Conservation (phyloP, 352 stramenopile genomes). For the Phytopythium litorale region DNA sequence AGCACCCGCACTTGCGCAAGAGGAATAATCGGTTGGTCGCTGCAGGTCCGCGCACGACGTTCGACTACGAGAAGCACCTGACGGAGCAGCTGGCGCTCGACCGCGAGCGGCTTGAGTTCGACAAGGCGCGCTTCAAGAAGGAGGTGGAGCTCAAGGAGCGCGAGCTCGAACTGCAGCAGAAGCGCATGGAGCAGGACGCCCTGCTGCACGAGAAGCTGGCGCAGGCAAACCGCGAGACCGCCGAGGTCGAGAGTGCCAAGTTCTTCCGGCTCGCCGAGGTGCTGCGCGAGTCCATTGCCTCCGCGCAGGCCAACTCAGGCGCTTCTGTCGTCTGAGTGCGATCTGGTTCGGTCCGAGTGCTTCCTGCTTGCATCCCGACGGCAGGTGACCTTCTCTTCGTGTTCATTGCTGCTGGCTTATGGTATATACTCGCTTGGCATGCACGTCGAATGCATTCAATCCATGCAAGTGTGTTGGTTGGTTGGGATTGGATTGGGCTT, state of each 20-base stretch:
- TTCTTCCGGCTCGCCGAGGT: slow-evolving; percentile 60
- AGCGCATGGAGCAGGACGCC: slow-evolving; percentile 61
- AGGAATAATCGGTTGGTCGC: slow-evolving; percentile 28
- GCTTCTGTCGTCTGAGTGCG: slow-evolving; percentile 33
- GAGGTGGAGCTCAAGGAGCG: slow-evolving; percentile 69
- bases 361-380: not conserved
- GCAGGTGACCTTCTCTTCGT: not conserved
- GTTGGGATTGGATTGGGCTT: no score
- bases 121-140: slow-evolving; percentile 71
- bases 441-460: not conserved
- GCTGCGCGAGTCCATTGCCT: slow-evolving; percentile 46
- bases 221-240: slow-evolving; percentile 36
- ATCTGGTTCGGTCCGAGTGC: not conserved
- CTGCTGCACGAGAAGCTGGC: slow-evolving; percentile 51
- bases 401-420: not conserved
- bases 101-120: slow-evolving; percentile 67
- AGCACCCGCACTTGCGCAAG: slow-evolving; percentile 21
- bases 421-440: not conserved
- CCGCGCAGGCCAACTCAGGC: slow-evolving; percentile 21
- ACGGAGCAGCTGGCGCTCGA: slow-evolving; percentile 67
- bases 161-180: slow-evolving; percentile 55
- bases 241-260: slow-evolving; percentile 47
- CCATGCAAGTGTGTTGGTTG: not conserved
- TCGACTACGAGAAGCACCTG: slow-evolving; percentile 77
- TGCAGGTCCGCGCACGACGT: slow-evolving; percentile 30